Evolutionary conservation across 106 monocot species (phyloP), one percentile per base, ranked within the genome.

Genomic region (Apostasia shenzhenica): DNA sequence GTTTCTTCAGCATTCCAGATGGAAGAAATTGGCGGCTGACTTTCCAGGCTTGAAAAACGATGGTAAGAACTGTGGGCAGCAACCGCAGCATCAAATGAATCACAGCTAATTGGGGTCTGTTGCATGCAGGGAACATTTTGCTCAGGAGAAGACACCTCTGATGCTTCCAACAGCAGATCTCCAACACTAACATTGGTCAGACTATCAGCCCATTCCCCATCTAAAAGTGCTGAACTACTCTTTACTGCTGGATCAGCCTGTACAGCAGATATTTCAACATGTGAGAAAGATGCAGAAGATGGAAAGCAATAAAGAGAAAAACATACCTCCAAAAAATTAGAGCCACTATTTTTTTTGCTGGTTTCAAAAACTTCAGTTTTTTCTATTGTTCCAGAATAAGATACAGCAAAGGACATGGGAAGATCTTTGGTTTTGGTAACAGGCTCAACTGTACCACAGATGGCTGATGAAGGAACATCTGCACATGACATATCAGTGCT

Each of bases 61-160:
- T 79, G 65, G 54, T 61, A 63, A 67, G 75, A 84, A 45, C 83
- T 41, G 50, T 92, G 91, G 42, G 89, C 89, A 68, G 92, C 89
- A 71, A 97, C 78, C 45, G 84, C 86, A 67, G 89, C 87, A 81
- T 99, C 92, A 82, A 99, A 99, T 53, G 99, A 90, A 65, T 99
- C 99, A 68, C 76, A 74, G 71, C 87, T 90, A 51, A 81, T 69
- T 1, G 79, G 73, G 8, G 54, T 63, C 49, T 78, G 77, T 58
- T 81, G 70, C 54, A 72, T 61, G 61, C 67, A 76, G 14, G 75
- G 12, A 41, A 10, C 14, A 47, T 63, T 71, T 71, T 54, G 59
- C 12, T 57, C 73, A 59, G 44, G 41, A 58, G 77, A 65, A 66
- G 70, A 71, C 76, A 50, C 86, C 72, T 78, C 78, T 5, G 92